These are phyloP conservation scores for Cytospora paraplurivora DNA, from an alignment of 2,329 filamentous ascomycete genomes.

Conservation along the genomic window DNA sequence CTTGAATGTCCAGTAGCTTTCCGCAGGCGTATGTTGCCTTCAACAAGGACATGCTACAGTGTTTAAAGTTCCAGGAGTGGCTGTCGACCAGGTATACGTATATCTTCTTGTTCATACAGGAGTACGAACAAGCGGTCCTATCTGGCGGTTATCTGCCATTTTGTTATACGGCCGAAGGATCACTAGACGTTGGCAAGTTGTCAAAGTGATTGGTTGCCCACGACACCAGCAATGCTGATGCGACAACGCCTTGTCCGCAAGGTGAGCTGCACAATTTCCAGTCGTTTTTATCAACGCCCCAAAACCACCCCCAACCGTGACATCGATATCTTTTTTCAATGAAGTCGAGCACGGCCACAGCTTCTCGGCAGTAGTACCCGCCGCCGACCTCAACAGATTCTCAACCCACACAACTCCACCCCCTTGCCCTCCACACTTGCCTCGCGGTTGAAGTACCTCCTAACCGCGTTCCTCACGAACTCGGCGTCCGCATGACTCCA, in stretches of 20 bases:
- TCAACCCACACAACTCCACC: slow-evolving; percentile 74
- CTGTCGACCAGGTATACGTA: too few relatives aligned
- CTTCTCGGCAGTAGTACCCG: not conserved
- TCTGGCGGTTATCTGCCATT: too few relatives aligned
- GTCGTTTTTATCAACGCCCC: not conserved
- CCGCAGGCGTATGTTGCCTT: too few relatives aligned
- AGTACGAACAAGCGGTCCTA: too few relatives aligned
- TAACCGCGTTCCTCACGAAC: slow-evolving; percentile 66
- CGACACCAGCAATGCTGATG: not conserved
- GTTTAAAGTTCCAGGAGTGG: too few relatives aligned
- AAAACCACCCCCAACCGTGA: not conserved
- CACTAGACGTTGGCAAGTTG: too few relatives aligned
- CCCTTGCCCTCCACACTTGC: slow-evolving; percentile 67
- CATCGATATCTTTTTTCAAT: not conserved
- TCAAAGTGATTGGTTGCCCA: not conserved
- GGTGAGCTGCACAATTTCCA: not conserved
- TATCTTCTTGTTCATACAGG: too few relatives aligned
- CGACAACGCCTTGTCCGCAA: not conserved
- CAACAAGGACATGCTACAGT: too few relatives aligned
- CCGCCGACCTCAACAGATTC: slow-evolving; percentile 58
- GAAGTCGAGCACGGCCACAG: not conserved
- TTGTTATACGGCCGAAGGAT: too few relatives aligned
- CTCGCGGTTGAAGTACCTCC: slow-evolving; percentile 65
- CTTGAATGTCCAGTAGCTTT: too few relatives aligned
- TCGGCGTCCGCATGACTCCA: slow-evolving; percentile 73